A percentile compares a stretch with the other conserved stretches of the same genome.
phyloP scores from a whole-genome alignment of 306 rosid genomes.

The Boehmeria nivea region DNA sequence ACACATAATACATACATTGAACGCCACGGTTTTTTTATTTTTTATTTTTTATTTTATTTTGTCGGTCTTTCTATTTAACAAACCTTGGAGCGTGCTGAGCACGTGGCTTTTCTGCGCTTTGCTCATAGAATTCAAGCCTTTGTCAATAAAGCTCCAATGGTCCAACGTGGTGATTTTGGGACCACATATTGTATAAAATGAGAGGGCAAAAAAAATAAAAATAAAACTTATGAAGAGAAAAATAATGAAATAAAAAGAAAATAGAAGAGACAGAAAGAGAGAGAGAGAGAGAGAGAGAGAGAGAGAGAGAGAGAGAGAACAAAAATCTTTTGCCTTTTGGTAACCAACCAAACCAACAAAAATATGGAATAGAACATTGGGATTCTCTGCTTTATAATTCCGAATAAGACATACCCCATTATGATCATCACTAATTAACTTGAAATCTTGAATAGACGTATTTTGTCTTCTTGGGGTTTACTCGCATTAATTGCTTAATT shows the following conservation, averaged over 20 bases:
- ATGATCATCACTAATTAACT: too few species aligned
- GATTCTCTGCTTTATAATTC: background rate
- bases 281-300: too few species aligned
- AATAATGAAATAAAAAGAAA: background rate
- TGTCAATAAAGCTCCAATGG: background rate
- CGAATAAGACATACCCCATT: background rate
- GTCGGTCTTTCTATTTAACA: too few species aligned
- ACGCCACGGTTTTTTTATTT: too few species aligned
- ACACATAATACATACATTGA: too few species aligned
- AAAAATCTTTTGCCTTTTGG: background rate
- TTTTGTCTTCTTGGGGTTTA: background rate
- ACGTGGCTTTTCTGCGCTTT: background rate
- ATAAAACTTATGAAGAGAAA: background rate
- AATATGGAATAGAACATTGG: background rate
- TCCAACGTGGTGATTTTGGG: background rate
- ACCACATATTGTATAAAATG: background rate
- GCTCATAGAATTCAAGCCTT: background rate
- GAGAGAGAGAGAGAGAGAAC: too few species aligned
- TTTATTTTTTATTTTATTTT: too few species aligned
- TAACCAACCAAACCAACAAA: slow-evolving; percentile 5
- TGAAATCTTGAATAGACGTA: too few species aligned
- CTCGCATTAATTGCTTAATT: too few species aligned
- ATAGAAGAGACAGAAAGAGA: background rate
- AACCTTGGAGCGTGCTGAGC: background rate
- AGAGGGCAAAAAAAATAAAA: too few species aligned